phyloP scores from a whole-genome alignment of 2,329 filamentous ascomycete genomes.

The Talaromyces sp. region DNA sequence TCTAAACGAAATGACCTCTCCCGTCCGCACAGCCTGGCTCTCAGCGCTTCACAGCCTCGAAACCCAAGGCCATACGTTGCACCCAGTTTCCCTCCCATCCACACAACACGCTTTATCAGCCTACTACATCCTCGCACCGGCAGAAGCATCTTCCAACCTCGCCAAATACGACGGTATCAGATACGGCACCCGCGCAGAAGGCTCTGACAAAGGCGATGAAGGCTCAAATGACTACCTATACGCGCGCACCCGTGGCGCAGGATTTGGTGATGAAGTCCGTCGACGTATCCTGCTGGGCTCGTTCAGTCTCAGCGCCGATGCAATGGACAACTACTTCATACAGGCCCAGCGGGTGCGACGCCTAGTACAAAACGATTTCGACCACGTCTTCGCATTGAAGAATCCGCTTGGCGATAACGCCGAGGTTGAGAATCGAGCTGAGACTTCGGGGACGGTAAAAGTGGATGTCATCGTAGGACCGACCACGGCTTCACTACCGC shows the following conservation, averaged over 20 bases:
- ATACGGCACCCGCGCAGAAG: slow-evolving; percentile 63
- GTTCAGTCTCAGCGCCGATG: slow-evolving; percentile 83
- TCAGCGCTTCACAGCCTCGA: slow-evolving; percentile 58
- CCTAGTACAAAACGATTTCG: slow-evolving; percentile 81
- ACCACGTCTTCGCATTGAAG: slow-evolving; percentile 65
- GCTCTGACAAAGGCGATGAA: slow-evolving; percentile 47
- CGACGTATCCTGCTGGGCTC: slow-evolving; percentile 83
- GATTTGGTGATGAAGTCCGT: slow-evolving; percentile 81
- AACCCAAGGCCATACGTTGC: slow-evolving; percentile 64
- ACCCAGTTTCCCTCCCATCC: slow-evolving; percentile 73
- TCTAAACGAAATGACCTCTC: slow-evolving; percentile 69
- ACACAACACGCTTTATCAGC: slow-evolving; percentile 83
- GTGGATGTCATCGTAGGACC: slow-evolving; percentile 87
- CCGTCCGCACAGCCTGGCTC: slow-evolving; percentile 68
- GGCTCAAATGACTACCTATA: slow-evolving; percentile 59
- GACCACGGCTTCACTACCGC: slow-evolving; percentile 75
- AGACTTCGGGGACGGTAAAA: background rate
- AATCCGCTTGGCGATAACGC: slow-evolving; percentile 58
- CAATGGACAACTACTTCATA: slow-evolving; percentile 94
- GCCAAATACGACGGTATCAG: slow-evolving; percentile 97
- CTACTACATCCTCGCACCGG: slow-evolving; percentile 93
- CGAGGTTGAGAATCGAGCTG: background rate
- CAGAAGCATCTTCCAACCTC: slow-evolving; percentile 92
- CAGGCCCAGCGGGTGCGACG: slow-evolving; percentile 85
- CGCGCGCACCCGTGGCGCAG: slow-evolving; percentile 66